These are phyloP conservation scores for Pythium scleroteichum DNA, from an alignment of 352 stramenopile species.

Conservation along the genomic window DNA sequence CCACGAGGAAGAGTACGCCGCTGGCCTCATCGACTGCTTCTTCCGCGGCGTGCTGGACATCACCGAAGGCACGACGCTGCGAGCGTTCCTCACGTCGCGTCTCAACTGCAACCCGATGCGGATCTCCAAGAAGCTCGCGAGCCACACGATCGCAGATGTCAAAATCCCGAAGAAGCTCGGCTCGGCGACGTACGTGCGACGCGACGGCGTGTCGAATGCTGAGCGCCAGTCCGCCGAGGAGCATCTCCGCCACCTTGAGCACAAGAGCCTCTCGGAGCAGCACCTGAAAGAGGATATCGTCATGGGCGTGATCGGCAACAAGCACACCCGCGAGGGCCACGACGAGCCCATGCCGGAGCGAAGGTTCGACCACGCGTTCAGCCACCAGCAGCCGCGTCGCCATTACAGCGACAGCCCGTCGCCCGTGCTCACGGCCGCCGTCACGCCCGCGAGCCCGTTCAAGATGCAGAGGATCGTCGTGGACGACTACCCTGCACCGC, in stretches of 20 bases:
- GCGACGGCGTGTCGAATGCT: constrained; percentile 30
- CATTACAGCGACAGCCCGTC: constrained; percentile 4
- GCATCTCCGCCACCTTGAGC: constrained; percentile 39
- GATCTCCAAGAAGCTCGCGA: constrained; percentile 79
- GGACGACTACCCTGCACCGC: constrained; percentile 16
- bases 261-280: constrained; percentile 22
- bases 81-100: constrained; percentile 57
- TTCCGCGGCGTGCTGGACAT: constrained; percentile 67
- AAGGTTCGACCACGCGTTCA: not conserved
- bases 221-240: constrained; percentile 44
- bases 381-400: not conserved
- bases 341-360: not conserved
- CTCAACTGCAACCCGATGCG: constrained; percentile 78
- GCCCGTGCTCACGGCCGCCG: not conserved
- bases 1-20: constrained; percentile 70
- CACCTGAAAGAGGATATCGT: constrained; percentile 21
- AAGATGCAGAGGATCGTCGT: constrained; percentile 21
- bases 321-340: constrained; percentile 21
- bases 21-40: constrained; percentile 63
- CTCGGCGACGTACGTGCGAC: constrained; percentile 59
- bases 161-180: constrained; percentile 76
- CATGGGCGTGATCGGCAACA: constrained; percentile 22
- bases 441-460: constrained; percentile 16
- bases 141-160: constrained; percentile 60
- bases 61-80: constrained; percentile 62